Conservation (phyloP, 345 rosid genomes). For the Boechera stricta region DNA sequence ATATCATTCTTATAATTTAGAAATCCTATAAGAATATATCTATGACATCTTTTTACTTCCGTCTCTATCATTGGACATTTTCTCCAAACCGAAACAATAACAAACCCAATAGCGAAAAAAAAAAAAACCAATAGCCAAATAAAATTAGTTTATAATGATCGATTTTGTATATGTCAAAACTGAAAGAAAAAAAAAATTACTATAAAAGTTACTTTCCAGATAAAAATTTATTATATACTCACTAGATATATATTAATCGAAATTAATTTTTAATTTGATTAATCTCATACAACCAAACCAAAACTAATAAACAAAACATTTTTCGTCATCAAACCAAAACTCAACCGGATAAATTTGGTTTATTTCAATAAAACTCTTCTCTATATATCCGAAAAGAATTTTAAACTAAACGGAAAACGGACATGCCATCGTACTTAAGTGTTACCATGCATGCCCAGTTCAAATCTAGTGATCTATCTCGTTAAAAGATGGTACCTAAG, state of each 20-base stretch:
- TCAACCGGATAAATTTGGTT: no score
- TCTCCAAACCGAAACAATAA: background rate
- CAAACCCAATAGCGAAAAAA: no score
- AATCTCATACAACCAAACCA: background rate
- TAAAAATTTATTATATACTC: background rate
- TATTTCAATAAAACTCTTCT: background rate
- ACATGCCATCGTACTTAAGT: background rate
- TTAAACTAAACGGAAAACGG: background rate
- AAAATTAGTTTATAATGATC: background rate
- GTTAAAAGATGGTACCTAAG: constrained; percentile 51
- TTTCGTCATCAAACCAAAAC: no score
- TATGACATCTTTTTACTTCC: background rate
- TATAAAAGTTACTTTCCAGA: background rate
- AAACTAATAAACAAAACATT: no score
- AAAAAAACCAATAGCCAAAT: background rate
- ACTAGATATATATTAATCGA: background rate
- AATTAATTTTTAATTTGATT: background rate
- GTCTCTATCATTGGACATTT: constrained; percentile 5
- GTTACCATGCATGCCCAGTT: background rate
- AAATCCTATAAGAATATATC: background rate
- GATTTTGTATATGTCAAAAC: background rate
- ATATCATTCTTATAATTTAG: background rate
- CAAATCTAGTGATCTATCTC: background rate
- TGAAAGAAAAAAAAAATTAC: background rate
- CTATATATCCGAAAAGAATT: background rate